Percentiles rank a stretch among this genome's conserved stretches.
Conservation (phyloP, 2,329 filamentous ascomycete species). For the Aspergillus uvarum region DNA sequence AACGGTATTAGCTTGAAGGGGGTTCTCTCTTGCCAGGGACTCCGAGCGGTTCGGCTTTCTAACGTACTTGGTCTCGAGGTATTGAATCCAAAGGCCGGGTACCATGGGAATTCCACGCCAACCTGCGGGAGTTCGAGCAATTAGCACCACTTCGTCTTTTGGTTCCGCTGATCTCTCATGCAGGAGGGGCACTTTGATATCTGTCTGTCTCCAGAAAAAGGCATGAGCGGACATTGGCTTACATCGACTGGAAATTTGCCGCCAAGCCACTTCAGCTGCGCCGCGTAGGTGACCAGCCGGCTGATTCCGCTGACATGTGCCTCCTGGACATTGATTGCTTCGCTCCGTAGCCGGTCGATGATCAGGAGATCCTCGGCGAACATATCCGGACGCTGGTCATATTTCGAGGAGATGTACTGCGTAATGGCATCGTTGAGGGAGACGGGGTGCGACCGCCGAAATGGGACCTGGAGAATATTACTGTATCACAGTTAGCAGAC, state of each 20-base stretch:
- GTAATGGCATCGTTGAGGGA: constrained; percentile 80
- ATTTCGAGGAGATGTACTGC: constrained; percentile 95
- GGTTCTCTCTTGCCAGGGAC: too few species aligned
- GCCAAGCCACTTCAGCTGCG: constrained; percentile 87
- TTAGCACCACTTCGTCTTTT: not conserved
- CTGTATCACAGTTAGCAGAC: constrained; percentile 24
- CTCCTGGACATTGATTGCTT: constrained; percentile 87
- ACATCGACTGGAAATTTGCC: constrained; percentile 97
- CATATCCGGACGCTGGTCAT: constrained; percentile 98
- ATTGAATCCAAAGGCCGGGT: constrained; percentile 88
- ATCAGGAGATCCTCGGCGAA: constrained; percentile 84
- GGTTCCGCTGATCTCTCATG: not conserved
- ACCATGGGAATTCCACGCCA: constrained; percentile 95
- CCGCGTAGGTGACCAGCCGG: constrained; percentile 88
- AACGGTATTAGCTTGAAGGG: not conserved
- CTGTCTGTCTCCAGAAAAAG: not conserved
- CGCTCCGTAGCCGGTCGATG: constrained; percentile 77
- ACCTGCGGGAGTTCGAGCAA: constrained; percentile 57
- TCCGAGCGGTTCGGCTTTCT: not conserved
- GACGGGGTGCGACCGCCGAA: constrained; percentile 78
- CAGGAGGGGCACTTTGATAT: not conserved
- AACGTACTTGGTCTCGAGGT: constrained; percentile 63
- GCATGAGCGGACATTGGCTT: constrained; percentile 28
- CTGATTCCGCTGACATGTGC: constrained; percentile 81
- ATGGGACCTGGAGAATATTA: constrained; percentile 71